phyloP scores from a whole-genome alignment of 371 early-diverging fungal species.

The Nematocida parisii region DNA sequence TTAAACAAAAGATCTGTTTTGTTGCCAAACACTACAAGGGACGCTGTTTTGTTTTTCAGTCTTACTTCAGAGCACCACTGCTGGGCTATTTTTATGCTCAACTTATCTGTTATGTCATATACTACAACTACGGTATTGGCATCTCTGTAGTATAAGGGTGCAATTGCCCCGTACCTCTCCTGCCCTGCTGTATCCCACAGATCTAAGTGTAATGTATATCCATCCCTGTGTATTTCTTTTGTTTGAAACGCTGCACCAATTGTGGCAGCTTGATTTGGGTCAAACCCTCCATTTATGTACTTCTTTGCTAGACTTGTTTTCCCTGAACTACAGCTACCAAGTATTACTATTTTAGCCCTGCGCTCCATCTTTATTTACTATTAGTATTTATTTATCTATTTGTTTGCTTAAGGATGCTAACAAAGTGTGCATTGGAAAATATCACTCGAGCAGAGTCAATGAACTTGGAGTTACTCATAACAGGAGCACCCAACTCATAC shows the following conservation, averaged over 20 bases:
- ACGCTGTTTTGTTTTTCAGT: constrained; percentile 80
- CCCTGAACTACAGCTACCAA: constrained; percentile 70
- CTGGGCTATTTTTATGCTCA: constrained; percentile 81
- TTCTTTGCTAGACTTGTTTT: constrained; percentile 71
- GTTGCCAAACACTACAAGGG: constrained; percentile 64
- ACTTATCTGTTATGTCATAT: constrained; percentile 89
- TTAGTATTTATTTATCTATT: constrained; percentile 55
- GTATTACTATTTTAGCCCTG: constrained; percentile 69
- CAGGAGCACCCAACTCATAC: constrained; percentile 67
- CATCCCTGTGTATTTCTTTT: constrained; percentile 81
- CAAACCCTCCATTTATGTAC: constrained; percentile 93
- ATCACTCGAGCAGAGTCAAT: constrained; percentile 57
- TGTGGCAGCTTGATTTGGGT: constrained; percentile 94
- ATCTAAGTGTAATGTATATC: constrained; percentile 81
- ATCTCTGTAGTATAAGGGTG: constrained; percentile 89
- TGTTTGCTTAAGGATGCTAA: constrained; percentile 55
- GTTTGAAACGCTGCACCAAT: constrained; percentile 99
- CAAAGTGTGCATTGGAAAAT: constrained; percentile 42
- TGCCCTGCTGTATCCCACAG: constrained; percentile 87
- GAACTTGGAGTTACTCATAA: constrained; percentile 61
- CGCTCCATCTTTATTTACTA: constrained; percentile 60
- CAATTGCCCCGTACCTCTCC: constrained; percentile 86
- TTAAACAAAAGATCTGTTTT: constrained; percentile 44
- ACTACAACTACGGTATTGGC: constrained; percentile 85
- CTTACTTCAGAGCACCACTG: constrained; percentile 86